Base-by-base conservation (phyloP, 2,329 filamentous ascomycete species). In the Zasmidium angulare region DNA sequence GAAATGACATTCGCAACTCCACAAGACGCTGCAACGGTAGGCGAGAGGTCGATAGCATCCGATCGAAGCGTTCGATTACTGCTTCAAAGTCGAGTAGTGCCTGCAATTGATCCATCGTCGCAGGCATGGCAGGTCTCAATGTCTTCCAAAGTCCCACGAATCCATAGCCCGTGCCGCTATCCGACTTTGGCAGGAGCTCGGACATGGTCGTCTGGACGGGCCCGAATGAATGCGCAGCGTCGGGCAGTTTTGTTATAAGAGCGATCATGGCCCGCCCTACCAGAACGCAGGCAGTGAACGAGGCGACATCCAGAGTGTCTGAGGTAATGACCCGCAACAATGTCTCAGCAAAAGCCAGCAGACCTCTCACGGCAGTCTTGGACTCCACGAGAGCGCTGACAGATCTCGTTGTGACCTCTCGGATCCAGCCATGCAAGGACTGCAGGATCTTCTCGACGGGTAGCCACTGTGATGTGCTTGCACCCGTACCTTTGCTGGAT, bases 41-140 rank as follows among this genome's bases (percentile, higher is more conserved):
- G 19, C 66, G 59, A 50, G 69, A 69, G 55, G 56, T 61, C 29
- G 56, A 58, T 2, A 62, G 63, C 11, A 56, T 46, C 19, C 62
- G 56, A 64, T 83, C 81, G 53, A 83, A 78, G 46, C 73, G 71
- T 53, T 78, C 75, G n/a, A 79, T 75, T 4, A 82, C 68, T 20
- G 58, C 61, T 67, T 82, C 79, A 1, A 83, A 72, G 1, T 69
- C 64, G 12, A 81, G 65, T 20, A 80, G 65, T 2, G 72, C 68
- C 20, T 74, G 61, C 3, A 82, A 65, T 19, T 77, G 73, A 11
- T 68, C 60, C 24, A 72, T 63, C 10, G 71, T 76, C 11, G 68
- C 69, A 1, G 83, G 77, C 2, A 81, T 83, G 11, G 69, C 69
- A 29, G 92, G 90, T 55, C 89, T 84, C 69, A 96, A 84, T 1